Percentiles rank a stretch among this genome's conserved stretches.
Conservation (phyloP, 2,329 filamentous ascomycete species). For the Leptodontidium sp. region DNA sequence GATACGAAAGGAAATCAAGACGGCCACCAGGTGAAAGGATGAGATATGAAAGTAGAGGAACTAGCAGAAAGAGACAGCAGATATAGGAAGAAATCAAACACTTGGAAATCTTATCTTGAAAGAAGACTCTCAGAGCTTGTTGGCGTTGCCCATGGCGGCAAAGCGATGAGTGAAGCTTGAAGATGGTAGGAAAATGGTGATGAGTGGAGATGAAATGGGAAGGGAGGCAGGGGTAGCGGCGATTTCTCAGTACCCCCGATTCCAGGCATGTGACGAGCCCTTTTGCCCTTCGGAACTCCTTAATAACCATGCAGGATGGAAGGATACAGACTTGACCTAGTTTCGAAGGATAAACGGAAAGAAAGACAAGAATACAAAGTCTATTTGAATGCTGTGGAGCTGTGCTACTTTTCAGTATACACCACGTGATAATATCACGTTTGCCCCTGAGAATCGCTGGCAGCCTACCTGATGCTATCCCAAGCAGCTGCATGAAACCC, state of each 20-base stretch:
- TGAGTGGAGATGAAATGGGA: background rate
- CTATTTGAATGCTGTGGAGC: slow-evolving; percentile 6
- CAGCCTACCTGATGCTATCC: slow-evolving; percentile 24
- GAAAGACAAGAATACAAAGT: slow-evolving; percentile 2
- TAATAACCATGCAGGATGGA: background rate
- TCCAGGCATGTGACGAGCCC: slow-evolving; percentile 3
- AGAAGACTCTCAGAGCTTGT: background rate
- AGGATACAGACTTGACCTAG: background rate
- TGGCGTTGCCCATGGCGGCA: slow-evolving; percentile 2
- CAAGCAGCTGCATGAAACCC: slow-evolving; percentile 27
- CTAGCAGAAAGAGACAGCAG: background rate
- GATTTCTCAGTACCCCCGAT: background rate
- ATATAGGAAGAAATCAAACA: background rate
- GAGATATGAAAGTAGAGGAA: background rate
- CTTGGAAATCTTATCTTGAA: background rate
- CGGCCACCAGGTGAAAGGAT: background rate
- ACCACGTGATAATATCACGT: slow-evolving; percentile 25
- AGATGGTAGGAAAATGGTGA: background rate
- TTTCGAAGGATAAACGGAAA: background rate
- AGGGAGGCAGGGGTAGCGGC: background rate
- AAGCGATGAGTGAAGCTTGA: background rate
- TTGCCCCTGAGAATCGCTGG: slow-evolving; percentile 10
- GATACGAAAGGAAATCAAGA: background rate
- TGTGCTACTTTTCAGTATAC: slow-evolving; percentile 21
- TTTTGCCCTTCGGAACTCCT: too few relatives aligned